Percentiles rank a stretch among this genome's conserved stretches.
These are phyloP conservation scores for Saccharomycopsis guyanensis DNA, from an alignment of 805 yeast species.

Conservation along the genomic window DNA sequence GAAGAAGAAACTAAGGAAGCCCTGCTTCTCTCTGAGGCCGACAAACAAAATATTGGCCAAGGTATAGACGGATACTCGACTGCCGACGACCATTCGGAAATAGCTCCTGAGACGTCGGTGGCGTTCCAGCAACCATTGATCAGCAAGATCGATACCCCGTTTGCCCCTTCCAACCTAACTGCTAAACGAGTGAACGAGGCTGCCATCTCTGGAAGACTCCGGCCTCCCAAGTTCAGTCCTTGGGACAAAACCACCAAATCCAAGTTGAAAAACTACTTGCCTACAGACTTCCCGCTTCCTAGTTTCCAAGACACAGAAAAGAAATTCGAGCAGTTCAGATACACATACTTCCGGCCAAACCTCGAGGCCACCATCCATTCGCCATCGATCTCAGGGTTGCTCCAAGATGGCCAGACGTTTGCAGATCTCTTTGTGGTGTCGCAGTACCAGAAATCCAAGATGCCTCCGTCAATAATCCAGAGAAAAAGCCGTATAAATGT, in stretches of 20 bases:
- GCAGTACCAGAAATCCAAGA: constrained; percentile 27
- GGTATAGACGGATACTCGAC: constrained; percentile 9
- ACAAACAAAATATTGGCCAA: background rate
- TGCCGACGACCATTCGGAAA: constrained; percentile 7
- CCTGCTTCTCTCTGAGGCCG: background rate
- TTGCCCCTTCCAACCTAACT: background rate
- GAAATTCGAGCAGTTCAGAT: constrained; percentile 51
- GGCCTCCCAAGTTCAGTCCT: constrained; percentile 71
- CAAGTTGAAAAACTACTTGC: constrained; percentile 9
- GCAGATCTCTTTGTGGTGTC: constrained; percentile 53
- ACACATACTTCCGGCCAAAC: constrained; percentile 89
- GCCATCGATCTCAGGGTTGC: constrained; percentile 75
- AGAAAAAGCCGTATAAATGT: constrained; percentile 1
- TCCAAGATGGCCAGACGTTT: constrained; percentile 54
- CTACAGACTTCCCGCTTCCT: constrained; percentile 13
- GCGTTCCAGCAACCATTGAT: constrained; percentile 4
- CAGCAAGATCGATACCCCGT: background rate
- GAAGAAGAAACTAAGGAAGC: constrained; percentile 43
- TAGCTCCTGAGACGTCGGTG: constrained; percentile 12
- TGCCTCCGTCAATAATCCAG: constrained; percentile 19
- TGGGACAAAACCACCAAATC: constrained; percentile 42
- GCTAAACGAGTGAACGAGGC: constrained; percentile 45
- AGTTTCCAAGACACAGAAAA: constrained; percentile 11
- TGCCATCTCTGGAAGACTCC: constrained; percentile 50
- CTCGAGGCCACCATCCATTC: constrained; percentile 85